Conservation (phyloP, 257 asterid species). For the Solanum etuberosum region DNA sequence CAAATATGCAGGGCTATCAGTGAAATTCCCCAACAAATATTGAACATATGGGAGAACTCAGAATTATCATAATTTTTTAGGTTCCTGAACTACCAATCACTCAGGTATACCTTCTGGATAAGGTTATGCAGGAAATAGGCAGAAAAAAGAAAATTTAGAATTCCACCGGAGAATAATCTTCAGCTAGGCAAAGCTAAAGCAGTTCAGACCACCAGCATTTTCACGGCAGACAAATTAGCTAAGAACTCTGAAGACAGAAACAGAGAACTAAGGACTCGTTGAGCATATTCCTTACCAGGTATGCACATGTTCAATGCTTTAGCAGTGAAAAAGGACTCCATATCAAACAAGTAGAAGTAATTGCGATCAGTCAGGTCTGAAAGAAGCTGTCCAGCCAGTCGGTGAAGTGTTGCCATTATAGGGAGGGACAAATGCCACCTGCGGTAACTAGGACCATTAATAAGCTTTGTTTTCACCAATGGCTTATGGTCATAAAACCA, state of each 20-base stretch:
- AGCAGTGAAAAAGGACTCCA: conserved; percentile 97
- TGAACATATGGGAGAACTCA: not conserved
- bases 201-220: not conserved
- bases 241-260: not conserved
- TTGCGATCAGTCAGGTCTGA: conserved; percentile 90
- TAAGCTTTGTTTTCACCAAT: conserved; percentile 88
- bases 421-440: conserved; percentile 99
- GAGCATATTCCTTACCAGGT: conserved; percentile 48
- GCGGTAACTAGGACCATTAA: conserved; percentile 95
- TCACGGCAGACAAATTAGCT: not conserved
- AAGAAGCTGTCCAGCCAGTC: conserved; percentile 95
- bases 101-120: not conserved
- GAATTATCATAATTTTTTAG: not conserved
- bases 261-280: not conserved
- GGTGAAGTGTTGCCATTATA: conserved; percentile 94
- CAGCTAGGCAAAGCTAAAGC: not conserved
- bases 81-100: not conserved
- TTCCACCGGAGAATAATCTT: not conserved
- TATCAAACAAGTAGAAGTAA: conserved; percentile 89
- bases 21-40: not conserved
- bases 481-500: conserved; percentile 99
- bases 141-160: not conserved
- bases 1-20: not conserved
- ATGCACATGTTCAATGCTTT: conserved; percentile 98
- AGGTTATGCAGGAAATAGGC: not conserved